Evolutionary conservation across 78 protist genomes (phyloP).

Genomic region (Bodo saltans): DNA sequence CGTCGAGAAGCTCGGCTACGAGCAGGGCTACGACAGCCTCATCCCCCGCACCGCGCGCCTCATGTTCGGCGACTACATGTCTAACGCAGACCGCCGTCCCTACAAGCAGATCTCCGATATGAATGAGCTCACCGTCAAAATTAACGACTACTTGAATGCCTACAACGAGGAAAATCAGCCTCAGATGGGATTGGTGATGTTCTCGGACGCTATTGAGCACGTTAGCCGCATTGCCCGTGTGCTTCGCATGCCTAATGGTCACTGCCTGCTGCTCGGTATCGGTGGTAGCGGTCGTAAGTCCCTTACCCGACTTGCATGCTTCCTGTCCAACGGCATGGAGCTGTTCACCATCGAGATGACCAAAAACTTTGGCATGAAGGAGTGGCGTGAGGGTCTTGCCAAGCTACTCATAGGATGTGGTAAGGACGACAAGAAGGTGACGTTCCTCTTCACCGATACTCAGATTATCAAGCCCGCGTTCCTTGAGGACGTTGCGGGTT

Average conservation of each 20-base stretch:
- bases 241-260: constrained; percentile 76
- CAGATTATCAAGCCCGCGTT: constrained; percentile 73
- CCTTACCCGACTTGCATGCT: constrained; percentile 81
- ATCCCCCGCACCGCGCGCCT: constrained; percentile 23
- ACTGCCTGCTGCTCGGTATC: constrained; percentile 88
- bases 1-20: not conserved
- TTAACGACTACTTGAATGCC: constrained; percentile 63
- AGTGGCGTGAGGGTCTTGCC: constrained; percentile 72
- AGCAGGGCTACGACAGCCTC: constrained; percentile 16
- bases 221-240: constrained; percentile 71
- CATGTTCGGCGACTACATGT: constrained; percentile 56
- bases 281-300: constrained; percentile 88
- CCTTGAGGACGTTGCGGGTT: constrained; percentile 81
- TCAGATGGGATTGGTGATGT: constrained; percentile 77
- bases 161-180: constrained; percentile 49
- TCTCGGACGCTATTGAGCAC: constrained; percentile 75
- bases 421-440: constrained; percentile 51
- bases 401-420: constrained; percentile 51
- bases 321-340: constrained; percentile 50
- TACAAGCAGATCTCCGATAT: constrained; percentile 51
- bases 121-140: not conserved
- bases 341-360: constrained; percentile 56
- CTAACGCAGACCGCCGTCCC: constrained; percentile 15
- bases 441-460: constrained; percentile 82
- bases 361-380: constrained; percentile 53